Percentiles rank a stretch among this genome's conserved stretches.
Conservation (phyloP, 1,139 yeast species). For the Candida sanyaensis region DNA sequence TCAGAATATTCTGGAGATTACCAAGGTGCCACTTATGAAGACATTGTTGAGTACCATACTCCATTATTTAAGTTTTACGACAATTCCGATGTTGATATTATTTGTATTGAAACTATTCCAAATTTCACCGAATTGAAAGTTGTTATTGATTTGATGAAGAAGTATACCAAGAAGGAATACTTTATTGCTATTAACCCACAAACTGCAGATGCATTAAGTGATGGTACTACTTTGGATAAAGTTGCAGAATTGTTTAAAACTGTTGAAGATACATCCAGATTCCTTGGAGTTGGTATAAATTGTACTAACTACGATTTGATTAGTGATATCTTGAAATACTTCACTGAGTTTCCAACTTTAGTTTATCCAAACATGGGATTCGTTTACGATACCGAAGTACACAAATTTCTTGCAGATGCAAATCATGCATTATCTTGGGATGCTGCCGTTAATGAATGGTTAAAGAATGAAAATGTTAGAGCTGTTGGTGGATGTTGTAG, state of each 20-base stretch:
- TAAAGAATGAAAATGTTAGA: conserved; percentile 28
- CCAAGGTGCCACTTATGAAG: conserved; percentile 26
- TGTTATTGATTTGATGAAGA: conserved; percentile 24
- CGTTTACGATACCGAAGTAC: conserved; percentile 19
- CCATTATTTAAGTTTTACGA: conserved; percentile 44
- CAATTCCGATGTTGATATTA: conserved; percentile 45
- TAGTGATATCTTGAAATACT: conserved; percentile 11
- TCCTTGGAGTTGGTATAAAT: conserved; percentile 42
- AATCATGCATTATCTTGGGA: conserved; percentile 27
- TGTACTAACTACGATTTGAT: conserved; percentile 32
- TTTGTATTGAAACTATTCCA: conserved; percentile 73
- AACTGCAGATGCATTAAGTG: conserved; percentile 24
- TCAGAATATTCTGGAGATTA: conserved; percentile 71
- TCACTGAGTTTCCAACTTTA: conserved; percentile 21
- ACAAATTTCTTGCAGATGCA: conserved; percentile 9
- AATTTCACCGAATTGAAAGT: conserved; percentile 49
- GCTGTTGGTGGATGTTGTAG: conserved; percentile 64
- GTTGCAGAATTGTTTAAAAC: conserved; percentile 19
- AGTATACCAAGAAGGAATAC: conserved; percentile 20
- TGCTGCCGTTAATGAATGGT: conserved; percentile 33
- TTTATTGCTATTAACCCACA: conserved; percentile 29
- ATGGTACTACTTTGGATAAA: conserved; percentile 31
- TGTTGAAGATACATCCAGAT: conserved; percentile 11
- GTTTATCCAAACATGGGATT: conserved; percentile 46
- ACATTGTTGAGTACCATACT: conserved; percentile 47